Evolutionary conservation across 257 asterid genomes (phyloP).

Genomic region (Asclepias syriaca): DNA sequence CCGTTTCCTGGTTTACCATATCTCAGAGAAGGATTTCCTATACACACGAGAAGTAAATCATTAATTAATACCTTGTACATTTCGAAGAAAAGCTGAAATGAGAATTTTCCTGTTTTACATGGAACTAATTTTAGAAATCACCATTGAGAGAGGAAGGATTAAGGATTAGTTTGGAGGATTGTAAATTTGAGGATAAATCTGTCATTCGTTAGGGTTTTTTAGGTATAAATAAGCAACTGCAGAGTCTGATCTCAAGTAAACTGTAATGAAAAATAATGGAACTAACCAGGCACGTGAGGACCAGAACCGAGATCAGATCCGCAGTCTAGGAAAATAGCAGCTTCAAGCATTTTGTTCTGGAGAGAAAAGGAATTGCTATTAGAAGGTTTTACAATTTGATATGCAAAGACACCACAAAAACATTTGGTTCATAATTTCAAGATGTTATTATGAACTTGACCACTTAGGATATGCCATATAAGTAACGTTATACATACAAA

Average conservation of each 20-base stretch:
- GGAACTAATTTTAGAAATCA: neutral
- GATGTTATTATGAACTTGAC: neutral
- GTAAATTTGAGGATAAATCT: neutral
- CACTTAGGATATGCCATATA: neutral
- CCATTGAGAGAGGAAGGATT: neutral
- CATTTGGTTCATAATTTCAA: neutral
- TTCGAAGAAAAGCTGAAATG: neutral
- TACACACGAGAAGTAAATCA: neutral
- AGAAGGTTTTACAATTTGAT: constrained; percentile 9
- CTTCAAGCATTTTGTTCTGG: constrained; percentile 73
- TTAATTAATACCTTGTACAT: neutral
- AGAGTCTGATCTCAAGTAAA: neutral
- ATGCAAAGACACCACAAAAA: neutral
- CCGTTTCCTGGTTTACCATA: constrained; percentile 93
- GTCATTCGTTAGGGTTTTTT: neutral
- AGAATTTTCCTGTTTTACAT: neutral
- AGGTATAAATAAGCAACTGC: neutral
- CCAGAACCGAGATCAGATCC: constrained; percentile 93
- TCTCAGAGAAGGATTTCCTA: constrained; percentile 88
- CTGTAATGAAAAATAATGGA: neutral
- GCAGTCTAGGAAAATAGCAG: constrained; percentile 78
- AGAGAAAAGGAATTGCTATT: constrained; percentile 6
- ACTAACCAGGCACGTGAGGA: constrained; percentile 91
- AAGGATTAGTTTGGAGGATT: neutral
- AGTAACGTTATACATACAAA: neutral